Evolutionary conservation across 352 stramenopile genomes (phyloP).

Genomic region (Phytopythium montanum): DNA sequence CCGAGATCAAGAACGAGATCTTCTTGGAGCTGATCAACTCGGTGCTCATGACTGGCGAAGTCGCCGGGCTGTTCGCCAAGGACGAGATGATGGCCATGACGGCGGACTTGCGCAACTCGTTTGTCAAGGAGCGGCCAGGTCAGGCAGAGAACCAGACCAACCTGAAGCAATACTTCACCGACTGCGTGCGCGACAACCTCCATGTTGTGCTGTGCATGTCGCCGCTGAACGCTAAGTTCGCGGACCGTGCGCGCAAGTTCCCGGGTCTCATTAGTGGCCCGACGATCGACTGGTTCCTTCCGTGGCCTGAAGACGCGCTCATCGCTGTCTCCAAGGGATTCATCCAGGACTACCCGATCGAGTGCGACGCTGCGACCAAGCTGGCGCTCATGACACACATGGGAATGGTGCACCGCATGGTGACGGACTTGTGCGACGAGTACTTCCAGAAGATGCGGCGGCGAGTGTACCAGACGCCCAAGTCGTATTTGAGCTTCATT

Average conservation of each 20-base stretch:
- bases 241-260: conserved; percentile 95
- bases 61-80: conserved; percentile 97
- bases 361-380: conserved; percentile 87
- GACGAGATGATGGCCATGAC: conserved; percentile 99
- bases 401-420: conserved; percentile 97
- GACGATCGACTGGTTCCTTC: conserved; percentile 99
- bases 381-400: conserved; percentile 96
- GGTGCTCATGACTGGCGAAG: conserved; percentile 97
- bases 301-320: conserved; percentile 98
- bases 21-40: conserved; percentile 99
- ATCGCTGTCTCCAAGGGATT: conserved; percentile 96
- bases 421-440: conserved; percentile 96
- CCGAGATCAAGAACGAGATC: conserved; percentile 99
- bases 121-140: conserved; percentile 93
- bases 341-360: conserved; percentile 95
- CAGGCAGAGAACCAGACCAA: conserved; percentile 96
- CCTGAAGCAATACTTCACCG: conserved; percentile 98
- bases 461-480: conserved; percentile 97
- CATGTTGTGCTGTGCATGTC: conserved; percentile 99
- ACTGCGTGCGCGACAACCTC: conserved; percentile 97
- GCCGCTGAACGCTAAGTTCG: conserved; percentile 98
- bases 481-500: conserved; percentile 98
- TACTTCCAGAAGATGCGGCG: conserved; percentile 98
- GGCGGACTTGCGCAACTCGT: conserved; percentile 93
- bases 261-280: conserved; percentile 95